Percentiles rank a stretch among this genome's conserved stretches.
Evolutionary conservation across 805 yeast genomes (phyloP).

Genomic region (Hanseniaspora taiwanica): DNA sequence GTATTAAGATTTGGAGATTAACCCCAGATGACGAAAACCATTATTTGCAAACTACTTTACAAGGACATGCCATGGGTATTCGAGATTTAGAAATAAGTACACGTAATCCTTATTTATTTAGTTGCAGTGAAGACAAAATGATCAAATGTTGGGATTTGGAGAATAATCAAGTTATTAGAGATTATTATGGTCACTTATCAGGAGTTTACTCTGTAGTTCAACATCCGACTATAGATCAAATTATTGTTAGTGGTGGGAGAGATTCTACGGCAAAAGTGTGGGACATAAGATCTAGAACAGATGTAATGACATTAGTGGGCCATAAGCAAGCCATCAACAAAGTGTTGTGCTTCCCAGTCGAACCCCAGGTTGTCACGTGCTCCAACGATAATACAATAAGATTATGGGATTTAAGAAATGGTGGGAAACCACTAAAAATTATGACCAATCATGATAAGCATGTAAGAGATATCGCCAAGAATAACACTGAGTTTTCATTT

Average conservation of each 20-base stretch:
- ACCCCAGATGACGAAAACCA: not conserved
- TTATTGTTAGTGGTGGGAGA: conserved; percentile 77
- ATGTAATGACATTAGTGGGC: conserved; percentile 68
- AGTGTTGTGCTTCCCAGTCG: conserved; percentile 52
- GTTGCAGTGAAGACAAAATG: conserved; percentile 86
- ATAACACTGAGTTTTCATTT: conserved; percentile 60
- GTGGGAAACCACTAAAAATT: conserved; percentile 57
- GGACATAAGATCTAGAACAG: conserved; percentile 70
- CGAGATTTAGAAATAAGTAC: conserved; percentile 61
- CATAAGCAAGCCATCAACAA: conserved; percentile 66
- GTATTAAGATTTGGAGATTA: conserved; percentile 70
- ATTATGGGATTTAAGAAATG: conserved; percentile 74
- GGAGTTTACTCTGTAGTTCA: conserved; percentile 74
- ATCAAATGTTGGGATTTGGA: conserved; percentile 96
- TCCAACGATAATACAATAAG: conserved; percentile 77
- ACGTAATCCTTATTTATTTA: conserved; percentile 76
- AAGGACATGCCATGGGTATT: conserved; percentile 88
- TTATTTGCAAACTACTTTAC: conserved; percentile 50
- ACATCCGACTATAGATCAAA: conserved; percentile 74
- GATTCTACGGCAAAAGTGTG: conserved; percentile 81
- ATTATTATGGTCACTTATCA: conserved; percentile 88
- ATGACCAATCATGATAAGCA: conserved; percentile 79
- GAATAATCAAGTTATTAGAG: conserved; percentile 63
- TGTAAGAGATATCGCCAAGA: conserved; percentile 58
- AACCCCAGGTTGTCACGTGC: conserved; percentile 76